Evolutionary conservation across 768 basidiomycete species (phyloP).

Genomic region (Mycena belliarum): DNA sequence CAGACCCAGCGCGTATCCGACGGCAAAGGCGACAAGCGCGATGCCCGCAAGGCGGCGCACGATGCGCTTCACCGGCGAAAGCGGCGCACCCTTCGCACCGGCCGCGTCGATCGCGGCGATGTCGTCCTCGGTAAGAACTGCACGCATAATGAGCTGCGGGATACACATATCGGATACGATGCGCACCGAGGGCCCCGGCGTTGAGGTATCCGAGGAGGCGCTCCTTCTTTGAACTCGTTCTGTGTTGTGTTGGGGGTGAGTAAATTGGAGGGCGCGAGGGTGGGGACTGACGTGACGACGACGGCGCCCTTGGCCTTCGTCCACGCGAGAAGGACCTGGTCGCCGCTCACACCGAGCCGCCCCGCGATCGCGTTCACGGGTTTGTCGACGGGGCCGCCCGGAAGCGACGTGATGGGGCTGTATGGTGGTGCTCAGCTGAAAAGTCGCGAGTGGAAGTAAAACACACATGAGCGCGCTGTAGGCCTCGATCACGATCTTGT

Average conservation of each 20-base stretch:
- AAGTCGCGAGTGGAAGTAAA: background rate
- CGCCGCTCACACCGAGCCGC: slow-evolving; percentile 50
- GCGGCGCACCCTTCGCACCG: slow-evolving; percentile 42
- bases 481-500: slow-evolving; percentile 70
- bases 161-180: no score
- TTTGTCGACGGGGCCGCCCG: slow-evolving; percentile 65
- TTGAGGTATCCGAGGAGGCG: slow-evolving; percentile 68
- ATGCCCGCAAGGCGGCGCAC: background rate
- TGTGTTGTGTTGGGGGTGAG: background rate
- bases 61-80: background rate
- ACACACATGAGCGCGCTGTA: slow-evolving; percentile 67
- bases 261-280: no score
- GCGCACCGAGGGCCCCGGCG: slow-evolving; percentile 62
- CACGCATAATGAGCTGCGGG: background rate
- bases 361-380: slow-evolving; percentile 56
- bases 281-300: slow-evolving; percentile 55
- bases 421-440: background rate
- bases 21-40: background rate
- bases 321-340: slow-evolving; percentile 76
- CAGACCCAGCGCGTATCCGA: background rate
- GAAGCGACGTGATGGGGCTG: slow-evolving; percentile 60
- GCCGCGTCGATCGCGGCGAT: slow-evolving; percentile 59
- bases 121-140: slow-evolving; percentile 54
- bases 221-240: slow-evolving; percentile 64
- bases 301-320: slow-evolving; percentile 67